phyloP scores from a whole-genome alignment of 306 rosid genomes.

The Vigna hirtella region DNA sequence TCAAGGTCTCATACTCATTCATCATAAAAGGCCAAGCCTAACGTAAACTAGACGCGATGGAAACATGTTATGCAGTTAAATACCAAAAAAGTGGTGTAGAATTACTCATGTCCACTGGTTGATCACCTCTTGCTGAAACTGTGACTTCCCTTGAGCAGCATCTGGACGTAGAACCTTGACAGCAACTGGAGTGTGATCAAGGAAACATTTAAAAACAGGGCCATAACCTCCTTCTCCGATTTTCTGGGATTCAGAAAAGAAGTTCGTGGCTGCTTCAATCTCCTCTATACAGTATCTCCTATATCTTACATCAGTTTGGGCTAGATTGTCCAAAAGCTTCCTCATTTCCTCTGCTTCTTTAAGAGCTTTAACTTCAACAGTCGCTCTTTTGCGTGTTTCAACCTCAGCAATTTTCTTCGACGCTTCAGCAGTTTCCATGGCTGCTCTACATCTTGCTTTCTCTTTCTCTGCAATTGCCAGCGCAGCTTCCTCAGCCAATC shows the following conservation, averaged over 20 bases:
- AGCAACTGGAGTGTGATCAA: slow-evolving; percentile 89
- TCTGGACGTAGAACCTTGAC: slow-evolving; percentile 80
- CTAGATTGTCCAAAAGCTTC: slow-evolving; percentile 65
- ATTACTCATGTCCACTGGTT: slow-evolving; percentile 43
- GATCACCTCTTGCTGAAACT: slow-evolving; percentile 96
- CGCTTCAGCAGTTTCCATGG: slow-evolving; percentile 85
- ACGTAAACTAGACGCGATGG: background rate
- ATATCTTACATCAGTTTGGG: slow-evolving; percentile 69
- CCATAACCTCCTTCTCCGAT: slow-evolving; percentile 99
- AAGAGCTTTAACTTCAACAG: slow-evolving; percentile 65
- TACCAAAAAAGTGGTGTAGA: slow-evolving; percentile 32
- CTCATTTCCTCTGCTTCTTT: slow-evolving; percentile 79
- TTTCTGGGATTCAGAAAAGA: slow-evolving; percentile 64
- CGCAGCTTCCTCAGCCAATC: slow-evolving; percentile 77
- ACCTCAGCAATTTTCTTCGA: slow-evolving; percentile 74
- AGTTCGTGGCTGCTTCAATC: slow-evolving; percentile 80
- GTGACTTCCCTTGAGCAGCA: slow-evolving; percentile 62
- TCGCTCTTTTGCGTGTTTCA: slow-evolving; percentile 67
- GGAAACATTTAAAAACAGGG: slow-evolving; percentile 70
- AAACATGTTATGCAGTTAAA: slow-evolving; percentile 24
- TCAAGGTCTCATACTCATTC: slow-evolving; percentile 8
- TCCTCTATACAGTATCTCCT: slow-evolving; percentile 78
- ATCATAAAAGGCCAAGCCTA: background rate
- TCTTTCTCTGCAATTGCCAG: slow-evolving; percentile 82
- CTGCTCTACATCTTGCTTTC: slow-evolving; percentile 77